These are phyloP conservation scores for Pseudogymnoascus sp. DNA, from an alignment of 2,329 filamentous ascomycete genomes.

Conservation along the genomic window DNA sequence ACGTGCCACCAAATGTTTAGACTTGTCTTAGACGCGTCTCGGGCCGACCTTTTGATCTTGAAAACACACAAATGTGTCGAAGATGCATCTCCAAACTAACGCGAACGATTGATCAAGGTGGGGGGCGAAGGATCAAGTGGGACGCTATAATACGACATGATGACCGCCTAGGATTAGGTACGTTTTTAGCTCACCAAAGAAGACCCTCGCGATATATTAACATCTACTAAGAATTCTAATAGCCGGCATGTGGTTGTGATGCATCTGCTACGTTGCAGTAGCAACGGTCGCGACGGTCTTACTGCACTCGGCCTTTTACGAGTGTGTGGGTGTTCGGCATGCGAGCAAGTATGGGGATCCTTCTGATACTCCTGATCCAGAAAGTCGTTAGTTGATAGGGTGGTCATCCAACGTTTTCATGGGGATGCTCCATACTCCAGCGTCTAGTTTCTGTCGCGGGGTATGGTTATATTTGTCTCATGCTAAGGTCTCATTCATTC, in stretches of 20 bases:
- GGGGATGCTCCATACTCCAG: background rate
- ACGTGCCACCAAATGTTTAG: background rate
- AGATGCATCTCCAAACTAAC: background rate
- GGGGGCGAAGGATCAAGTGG: background rate
- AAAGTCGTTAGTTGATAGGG: background rate
- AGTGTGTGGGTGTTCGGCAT: background rate
- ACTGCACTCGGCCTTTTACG: background rate
- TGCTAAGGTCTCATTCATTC: background rate
- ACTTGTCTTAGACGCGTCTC: background rate
- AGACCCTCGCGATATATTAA: background rate
- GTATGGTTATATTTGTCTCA: background rate
- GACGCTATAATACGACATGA: background rate
- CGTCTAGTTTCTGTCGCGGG: background rate
- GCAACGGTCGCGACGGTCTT: background rate
- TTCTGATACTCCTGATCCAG: background rate
- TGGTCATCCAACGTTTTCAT: background rate
- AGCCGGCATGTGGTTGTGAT: background rate
- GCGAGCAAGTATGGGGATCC: background rate
- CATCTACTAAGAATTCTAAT: background rate
- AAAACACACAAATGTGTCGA: background rate
- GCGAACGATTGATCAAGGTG: background rate
- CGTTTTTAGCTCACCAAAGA: background rate
- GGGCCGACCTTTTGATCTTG: background rate
- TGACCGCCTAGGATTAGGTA: background rate
- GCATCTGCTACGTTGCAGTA: background rate